Evolutionary conservation across 2,329 filamentous ascomycete species (phyloP).

Genomic region (Beauveria varroae): DNA sequence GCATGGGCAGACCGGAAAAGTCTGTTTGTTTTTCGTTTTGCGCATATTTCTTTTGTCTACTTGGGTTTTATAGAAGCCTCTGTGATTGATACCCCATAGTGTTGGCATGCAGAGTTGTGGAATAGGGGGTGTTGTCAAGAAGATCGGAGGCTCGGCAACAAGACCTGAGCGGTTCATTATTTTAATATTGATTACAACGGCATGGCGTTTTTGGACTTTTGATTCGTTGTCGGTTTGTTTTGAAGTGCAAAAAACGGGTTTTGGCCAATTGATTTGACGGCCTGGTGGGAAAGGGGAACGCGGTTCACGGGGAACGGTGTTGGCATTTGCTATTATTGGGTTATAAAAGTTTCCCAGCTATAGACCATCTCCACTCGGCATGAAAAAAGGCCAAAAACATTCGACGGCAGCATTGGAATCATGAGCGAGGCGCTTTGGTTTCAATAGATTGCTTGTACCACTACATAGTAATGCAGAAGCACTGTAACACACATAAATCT

Average conservation of each 20-base stretch:
- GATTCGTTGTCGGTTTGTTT: not conserved
- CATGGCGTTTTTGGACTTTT: constrained; percentile 11
- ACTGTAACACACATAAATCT: not conserved
- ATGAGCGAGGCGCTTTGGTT: constrained; percentile 10
- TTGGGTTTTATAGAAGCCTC: constrained; percentile 15
- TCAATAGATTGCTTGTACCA: constrained; percentile 11
- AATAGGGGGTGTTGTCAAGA: constrained; percentile 8
- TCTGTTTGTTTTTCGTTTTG: constrained; percentile 5
- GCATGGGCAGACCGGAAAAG: constrained; percentile 1
- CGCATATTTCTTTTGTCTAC: constrained; percentile 17
- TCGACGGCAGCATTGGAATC: constrained; percentile 7
- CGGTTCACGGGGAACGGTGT: not conserved
- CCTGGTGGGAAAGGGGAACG: not conserved
- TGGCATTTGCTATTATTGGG: not conserved
- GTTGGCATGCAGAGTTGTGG: constrained; percentile 4
- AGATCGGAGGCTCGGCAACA: constrained; percentile 4
- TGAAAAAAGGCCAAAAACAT: constrained; percentile 22
- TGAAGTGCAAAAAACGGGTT: not conserved
- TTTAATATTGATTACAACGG: constrained; percentile 8
- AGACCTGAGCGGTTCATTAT: constrained; percentile 9
- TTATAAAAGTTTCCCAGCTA: constrained; percentile 16
- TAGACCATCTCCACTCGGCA: constrained; percentile 47
- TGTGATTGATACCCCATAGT: constrained; percentile 24
- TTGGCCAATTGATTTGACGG: not conserved
- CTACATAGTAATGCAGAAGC: constrained; percentile 4